Evolutionary conservation across 306 rosid genomes (phyloP).

Genomic region (Vigna reflexopilosa): DNA sequence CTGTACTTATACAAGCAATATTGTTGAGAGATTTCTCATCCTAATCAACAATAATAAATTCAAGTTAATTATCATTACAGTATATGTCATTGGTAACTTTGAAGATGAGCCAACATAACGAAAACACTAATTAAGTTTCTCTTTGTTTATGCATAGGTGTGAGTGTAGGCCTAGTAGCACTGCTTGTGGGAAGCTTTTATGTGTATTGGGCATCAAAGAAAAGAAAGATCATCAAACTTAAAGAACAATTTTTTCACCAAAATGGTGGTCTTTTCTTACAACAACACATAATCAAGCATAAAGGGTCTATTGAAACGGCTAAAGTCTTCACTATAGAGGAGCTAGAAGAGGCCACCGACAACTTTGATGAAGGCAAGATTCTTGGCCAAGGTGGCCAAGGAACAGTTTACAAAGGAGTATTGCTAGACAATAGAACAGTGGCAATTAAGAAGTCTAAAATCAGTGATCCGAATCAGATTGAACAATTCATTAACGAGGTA

Average conservation of each 20-base stretch:
- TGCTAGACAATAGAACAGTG: conserved; percentile 13
- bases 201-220: conserved; percentile 34
- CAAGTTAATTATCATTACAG: neutral
- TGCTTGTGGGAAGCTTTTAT: conserved; percentile 39
- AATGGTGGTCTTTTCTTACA: conserved; percentile 56
- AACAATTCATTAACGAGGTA: conserved; percentile 60
- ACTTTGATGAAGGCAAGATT: conserved; percentile 37
- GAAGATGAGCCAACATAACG: neutral
- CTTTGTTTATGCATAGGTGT: conserved; percentile 36
- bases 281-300: conserved; percentile 36
- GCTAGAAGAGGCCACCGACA: conserved; percentile 52
- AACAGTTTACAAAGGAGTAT: conserved; percentile 50
- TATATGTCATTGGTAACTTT: neutral
- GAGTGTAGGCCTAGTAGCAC: neutral
- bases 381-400: conserved; percentile 55
- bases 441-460: conserved; percentile 62
- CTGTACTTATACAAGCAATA: too few relatives aligned
- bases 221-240: conserved; percentile 43
- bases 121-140: neutral
- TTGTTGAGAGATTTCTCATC: neutral
- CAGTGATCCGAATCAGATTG: conserved; percentile 45
- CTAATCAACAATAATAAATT: neutral
- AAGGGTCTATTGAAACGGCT: neutral
- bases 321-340: conserved; percentile 49
- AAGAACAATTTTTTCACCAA: conserved; percentile 45